Evolutionary conservation across 495 filamentous ascomycete genomes (phyloP), one percentile per base, ranked within the genome.

Genomic region (Penicillium verhagenii): DNA sequence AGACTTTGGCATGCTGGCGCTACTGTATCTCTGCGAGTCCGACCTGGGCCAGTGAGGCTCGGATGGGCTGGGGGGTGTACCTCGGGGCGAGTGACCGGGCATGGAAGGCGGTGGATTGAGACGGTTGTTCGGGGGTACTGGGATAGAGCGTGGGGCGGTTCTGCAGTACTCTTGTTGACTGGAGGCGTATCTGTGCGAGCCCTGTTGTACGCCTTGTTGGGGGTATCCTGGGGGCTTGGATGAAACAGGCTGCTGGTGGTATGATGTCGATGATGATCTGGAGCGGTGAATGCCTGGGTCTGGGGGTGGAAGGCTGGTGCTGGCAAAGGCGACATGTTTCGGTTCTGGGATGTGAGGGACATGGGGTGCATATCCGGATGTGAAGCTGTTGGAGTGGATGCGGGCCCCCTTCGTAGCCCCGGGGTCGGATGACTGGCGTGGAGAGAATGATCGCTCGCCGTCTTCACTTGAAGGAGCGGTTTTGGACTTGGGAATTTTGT

Each of bases 391-490:
- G 24, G 56, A 57, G 23, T 64, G 60, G 20, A 40, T 38, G 4
- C 54, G 59, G 33, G 49, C 35, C 21, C 49, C 53, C 28, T 56
- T 52, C 52, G 47, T 52, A 19, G 2, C 3, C 50, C 37, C 35
- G 24, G 38, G 24, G 25, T 51, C 33, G 45, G 67, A 19, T 52
- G 58, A 56, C 45, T 53, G 47, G 44, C 52, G 56, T 26, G 43
- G 20, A 24, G 55, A 25, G 25, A 56, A 44, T 55, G 56, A 60
- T 54, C 59, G 66, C 52, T 59, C 57, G 46, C 33, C 64, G 46
- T 60, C 72, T 28, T 58, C 57, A 24, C 57, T 60, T 50, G 58
- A 55, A 1, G 20, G 38, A 9, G 16, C 20, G 7, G 26, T 52
- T 35, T 43, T 58, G 42, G 53, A 53, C 23, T 38, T 26, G 40